Evolutionary conservation across 495 filamentous ascomycete species (phyloP).

Genomic region (Xylaria sp.): DNA sequence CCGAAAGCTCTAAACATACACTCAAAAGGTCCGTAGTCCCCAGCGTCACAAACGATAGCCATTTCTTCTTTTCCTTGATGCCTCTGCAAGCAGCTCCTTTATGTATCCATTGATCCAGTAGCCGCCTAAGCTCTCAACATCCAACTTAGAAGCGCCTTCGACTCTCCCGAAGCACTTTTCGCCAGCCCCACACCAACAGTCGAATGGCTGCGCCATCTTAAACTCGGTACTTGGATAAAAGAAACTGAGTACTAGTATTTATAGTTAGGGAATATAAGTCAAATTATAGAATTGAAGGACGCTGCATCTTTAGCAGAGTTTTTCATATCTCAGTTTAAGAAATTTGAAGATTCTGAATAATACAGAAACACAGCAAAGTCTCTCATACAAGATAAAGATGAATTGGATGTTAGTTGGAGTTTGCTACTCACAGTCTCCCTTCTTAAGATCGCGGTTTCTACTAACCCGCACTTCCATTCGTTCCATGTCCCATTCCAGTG

Average conservation of each 20-base stretch:
- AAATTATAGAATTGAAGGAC: neutral
- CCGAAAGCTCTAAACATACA: neutral
- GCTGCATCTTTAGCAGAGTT: neutral
- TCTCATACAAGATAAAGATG: neutral
- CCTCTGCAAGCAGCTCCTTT: slow-evolving; percentile 17
- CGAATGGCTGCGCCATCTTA: slow-evolving; percentile 14
- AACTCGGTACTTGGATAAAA: slow-evolving; percentile 25
- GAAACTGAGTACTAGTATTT: slow-evolving; percentile 15
- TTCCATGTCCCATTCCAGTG: slow-evolving; percentile 20
- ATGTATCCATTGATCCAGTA: slow-evolving; percentile 23
- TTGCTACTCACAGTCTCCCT: slow-evolving; percentile 23
- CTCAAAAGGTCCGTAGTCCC: neutral
- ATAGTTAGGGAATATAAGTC: neutral
- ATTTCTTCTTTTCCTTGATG: neutral
- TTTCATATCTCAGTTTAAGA: too few relatives aligned
- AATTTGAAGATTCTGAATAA: neutral
- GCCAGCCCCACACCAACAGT: slow-evolving; percentile 14
- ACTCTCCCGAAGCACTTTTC: slow-evolving; percentile 14
- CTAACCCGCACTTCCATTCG: slow-evolving; percentile 20
- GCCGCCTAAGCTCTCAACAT: neutral
- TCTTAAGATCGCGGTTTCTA: neutral
- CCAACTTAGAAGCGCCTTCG: slow-evolving; percentile 5
- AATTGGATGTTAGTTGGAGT: neutral
- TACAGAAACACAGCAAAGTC: neutral
- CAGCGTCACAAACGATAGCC: neutral